Base-by-base conservation (phyloP, 495 filamentous ascomycete genomes). In the Rhypophila decipiens region DNA sequence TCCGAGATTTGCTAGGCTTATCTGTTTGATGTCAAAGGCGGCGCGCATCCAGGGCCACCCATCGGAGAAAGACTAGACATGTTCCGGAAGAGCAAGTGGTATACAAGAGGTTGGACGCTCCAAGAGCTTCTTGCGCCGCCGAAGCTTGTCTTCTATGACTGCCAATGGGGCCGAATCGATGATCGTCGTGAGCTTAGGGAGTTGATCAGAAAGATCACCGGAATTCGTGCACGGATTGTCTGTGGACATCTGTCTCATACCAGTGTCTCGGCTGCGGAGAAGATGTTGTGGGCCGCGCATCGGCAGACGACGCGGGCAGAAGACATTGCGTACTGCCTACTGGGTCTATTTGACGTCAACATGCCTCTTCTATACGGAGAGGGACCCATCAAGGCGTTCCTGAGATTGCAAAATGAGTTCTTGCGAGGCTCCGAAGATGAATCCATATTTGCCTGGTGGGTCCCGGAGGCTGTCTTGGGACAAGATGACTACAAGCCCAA, bases 91-190 rank as follows among this genome's bases (percentile, higher is more conserved):
- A 49, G 61, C 47, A 42, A 50, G 17, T 69, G 65, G 64, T 68
- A 61, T 15, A 60, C 49, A 0, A 24, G 62, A 15, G 64, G 68
- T 8, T 69, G 61, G 64, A 70, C 67, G 3, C 44, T 72, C 3
- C 64, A 71, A 33, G 67, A 71, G 44, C 48, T 71, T 0, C 44
- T 69, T 5, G 70, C 70, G 0, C 65, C 67, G 0, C 13, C 3
- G 20, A 9, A 40, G 4, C 31, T 71, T 34, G 24, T 52, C 12
- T 72, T 70, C 35, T 62, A 54, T 19, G 50, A 63, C 42, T 7
- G 12, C 5, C 3, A 50, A n/a, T 70, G 65, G 67, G 23, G 33
- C 1, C 38, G 33, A 5, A 15, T 60, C 10, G 53, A 40, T 18
- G 23, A 29, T 4, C 55, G 55, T 12, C 1, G 5, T 5, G 2